These are phyloP conservation scores for Geranomyces variabilis DNA, from an alignment of 192 early-diverging fungal species.

Conservation along the genomic window DNA sequence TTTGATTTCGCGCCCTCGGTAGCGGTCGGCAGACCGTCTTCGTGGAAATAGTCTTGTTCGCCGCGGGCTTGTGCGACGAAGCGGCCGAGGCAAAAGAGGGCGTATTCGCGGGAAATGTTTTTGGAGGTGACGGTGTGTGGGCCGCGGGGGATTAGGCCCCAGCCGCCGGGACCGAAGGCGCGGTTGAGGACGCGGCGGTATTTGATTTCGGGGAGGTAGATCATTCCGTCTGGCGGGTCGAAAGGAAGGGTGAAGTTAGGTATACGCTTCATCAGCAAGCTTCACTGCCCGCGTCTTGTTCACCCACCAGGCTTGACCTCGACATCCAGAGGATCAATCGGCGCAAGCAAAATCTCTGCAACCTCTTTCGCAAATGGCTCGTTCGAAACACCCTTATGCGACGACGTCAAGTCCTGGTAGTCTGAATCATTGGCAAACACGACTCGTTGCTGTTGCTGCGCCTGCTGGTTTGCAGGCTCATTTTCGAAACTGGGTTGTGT, in stretches of 20 bases:
- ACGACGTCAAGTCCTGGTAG: constrained; percentile 27
- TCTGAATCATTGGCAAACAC: constrained; percentile 13
- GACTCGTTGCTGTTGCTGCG: background rate
- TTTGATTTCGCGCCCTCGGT: constrained; percentile 13
- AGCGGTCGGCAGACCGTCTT: background rate
- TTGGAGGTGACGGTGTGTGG: constrained; percentile 10
- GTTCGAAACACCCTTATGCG: constrained; percentile 69
- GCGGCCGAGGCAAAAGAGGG: constrained; percentile 18
- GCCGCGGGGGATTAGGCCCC: constrained; percentile 24
- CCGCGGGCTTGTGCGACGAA: constrained; percentile 38
- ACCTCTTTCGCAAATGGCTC: constrained; percentile 76
- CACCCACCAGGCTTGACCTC: constrained; percentile 86
- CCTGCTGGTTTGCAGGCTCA: background rate
- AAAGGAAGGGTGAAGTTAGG: too few species aligned
- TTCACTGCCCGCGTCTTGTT: too few species aligned
- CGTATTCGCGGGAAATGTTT: constrained; percentile 23
- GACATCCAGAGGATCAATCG: constrained; percentile 75
- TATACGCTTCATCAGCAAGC: too few species aligned
- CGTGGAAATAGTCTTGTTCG: constrained; percentile 8
- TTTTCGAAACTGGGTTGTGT: constrained; percentile 23
- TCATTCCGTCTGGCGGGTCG: constrained; percentile 71
- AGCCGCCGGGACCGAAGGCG: constrained; percentile 25
- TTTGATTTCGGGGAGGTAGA: constrained; percentile 91
- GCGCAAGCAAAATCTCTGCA: constrained; percentile 70
- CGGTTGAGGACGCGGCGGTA: constrained; percentile 4